phyloP scores from a whole-genome alignment of 2,329 filamentous ascomycete species.

The Fusarium fujikuroi region DNA sequence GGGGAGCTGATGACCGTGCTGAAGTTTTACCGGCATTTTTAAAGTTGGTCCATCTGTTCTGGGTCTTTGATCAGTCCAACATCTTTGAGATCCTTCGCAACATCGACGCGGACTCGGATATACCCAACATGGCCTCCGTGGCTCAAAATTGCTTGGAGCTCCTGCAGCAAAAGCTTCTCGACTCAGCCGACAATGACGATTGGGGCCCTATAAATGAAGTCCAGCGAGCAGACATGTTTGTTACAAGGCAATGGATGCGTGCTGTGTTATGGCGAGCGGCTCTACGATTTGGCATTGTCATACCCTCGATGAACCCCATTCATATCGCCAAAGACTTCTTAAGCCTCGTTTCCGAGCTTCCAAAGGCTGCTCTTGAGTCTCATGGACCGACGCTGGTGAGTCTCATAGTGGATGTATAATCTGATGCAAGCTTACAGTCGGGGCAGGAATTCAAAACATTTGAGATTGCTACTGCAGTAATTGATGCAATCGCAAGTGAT shows the following conservation, averaged over 20 bases:
- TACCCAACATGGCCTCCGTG: slow-evolving; percentile 45
- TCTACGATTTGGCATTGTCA: slow-evolving; percentile 48
- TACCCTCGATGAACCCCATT: slow-evolving; percentile 51
- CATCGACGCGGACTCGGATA: slow-evolving; percentile 49
- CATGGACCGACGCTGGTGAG: slow-evolving; percentile 58
- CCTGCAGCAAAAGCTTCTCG: slow-evolving; percentile 56
- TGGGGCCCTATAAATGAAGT: slow-evolving; percentile 56
- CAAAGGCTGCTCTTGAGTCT: slow-evolving; percentile 58
- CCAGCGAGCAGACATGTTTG: slow-evolving; percentile 60
- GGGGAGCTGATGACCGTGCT: slow-evolving; percentile 52
- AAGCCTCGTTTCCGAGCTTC: slow-evolving; percentile 54
- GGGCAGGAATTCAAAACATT: slow-evolving; percentile 56
- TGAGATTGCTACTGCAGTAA: slow-evolving; percentile 58
- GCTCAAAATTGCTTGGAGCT: slow-evolving; percentile 50
- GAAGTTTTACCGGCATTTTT: slow-evolving; percentile 60
- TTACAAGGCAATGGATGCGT: slow-evolving; percentile 63
- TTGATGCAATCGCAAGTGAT: slow-evolving; percentile 51
- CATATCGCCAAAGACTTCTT: slow-evolving; percentile 60
- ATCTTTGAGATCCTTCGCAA: slow-evolving; percentile 59
- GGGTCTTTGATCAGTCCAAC: slow-evolving; percentile 60
- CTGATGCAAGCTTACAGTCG: neutral
- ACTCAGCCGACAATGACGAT: slow-evolving; percentile 52
- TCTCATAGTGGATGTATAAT: accelerated
- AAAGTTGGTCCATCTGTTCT: slow-evolving; percentile 61
- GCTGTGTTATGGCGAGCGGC: slow-evolving; percentile 59